Percentiles rank a stretch among this genome's conserved stretches.
Conservation (phyloP, 2,329 filamentous ascomycete species). For the Alternaria angustiovoidea region DNA sequence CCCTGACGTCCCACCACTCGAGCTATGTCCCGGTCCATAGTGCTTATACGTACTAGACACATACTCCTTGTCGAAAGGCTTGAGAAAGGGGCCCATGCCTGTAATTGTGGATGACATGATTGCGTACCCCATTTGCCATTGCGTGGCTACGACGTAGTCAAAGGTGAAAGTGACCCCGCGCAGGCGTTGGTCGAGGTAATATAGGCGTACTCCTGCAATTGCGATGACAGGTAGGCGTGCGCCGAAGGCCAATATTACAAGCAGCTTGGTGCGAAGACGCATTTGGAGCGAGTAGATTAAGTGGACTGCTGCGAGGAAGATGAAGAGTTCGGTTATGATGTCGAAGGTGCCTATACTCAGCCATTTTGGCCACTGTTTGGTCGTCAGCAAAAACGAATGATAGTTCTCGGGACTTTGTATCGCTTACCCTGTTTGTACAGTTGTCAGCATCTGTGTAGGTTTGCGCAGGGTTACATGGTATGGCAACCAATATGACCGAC, state of each 20-base stretch:
- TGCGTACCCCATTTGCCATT: conserved; percentile 49
- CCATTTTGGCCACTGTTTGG: conserved; percentile 39
- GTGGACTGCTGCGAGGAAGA: conserved; percentile 39
- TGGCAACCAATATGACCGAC: conserved; percentile 35
- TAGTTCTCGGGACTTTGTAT: no score
- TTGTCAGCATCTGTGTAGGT: conserved; percentile 22
- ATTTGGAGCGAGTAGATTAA: conserved; percentile 42
- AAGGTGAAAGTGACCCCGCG: conserved; percentile 26
- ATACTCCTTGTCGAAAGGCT: conserved; percentile 42
- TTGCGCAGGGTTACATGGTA: conserved; percentile 35
- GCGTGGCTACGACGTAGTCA: conserved; percentile 41
- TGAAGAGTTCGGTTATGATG: conserved; percentile 37
- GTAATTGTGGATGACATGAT: conserved; percentile 45
- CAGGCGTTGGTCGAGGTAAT: conserved; percentile 35
- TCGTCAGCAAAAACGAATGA: not conserved
- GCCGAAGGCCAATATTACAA: conserved; percentile 42
- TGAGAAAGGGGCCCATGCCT: conserved; percentile 43
- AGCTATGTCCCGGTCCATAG: not conserved
- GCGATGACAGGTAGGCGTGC: conserved; percentile 41
- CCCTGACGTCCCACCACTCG: not conserved
- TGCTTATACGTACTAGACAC: conserved; percentile 28
- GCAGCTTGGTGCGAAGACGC: conserved; percentile 31
- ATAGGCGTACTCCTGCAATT: conserved; percentile 35
- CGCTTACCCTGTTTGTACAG: conserved; percentile 36
- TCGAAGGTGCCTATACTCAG: conserved; percentile 38